These are phyloP conservation scores for Aechmea fasciata DNA, from an alignment of 176 grass and related monocot genomes.

Conservation along the genomic window DNA sequence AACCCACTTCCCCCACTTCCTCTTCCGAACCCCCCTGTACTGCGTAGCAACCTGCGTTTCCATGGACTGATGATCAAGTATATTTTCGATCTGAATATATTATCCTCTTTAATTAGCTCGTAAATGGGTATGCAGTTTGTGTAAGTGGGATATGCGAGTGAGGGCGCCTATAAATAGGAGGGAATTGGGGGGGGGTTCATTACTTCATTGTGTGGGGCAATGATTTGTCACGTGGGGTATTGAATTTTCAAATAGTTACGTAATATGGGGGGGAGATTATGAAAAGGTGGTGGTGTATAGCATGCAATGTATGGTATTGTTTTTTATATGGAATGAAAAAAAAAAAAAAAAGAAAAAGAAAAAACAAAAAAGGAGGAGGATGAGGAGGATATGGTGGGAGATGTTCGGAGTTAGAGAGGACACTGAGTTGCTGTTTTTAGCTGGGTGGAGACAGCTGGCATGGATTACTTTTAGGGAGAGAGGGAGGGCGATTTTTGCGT, in stretches of 20 bases:
- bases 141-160: not conserved
- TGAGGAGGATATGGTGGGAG: conserved; percentile 13
- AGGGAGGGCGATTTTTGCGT: not conserved
- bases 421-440: conserved; percentile 7
- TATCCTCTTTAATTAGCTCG: conserved; percentile 10
- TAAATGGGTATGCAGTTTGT: not conserved
- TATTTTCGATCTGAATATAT: too few relatives aligned
- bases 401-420: conserved; percentile 16
- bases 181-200: too few relatives aligned
- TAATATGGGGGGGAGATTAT: not conserved
- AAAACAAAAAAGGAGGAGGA: conserved; percentile 4
- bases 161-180: too few relatives aligned
- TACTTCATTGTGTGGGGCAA: not conserved
- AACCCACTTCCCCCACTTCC: conserved; percentile 96
- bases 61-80: not conserved
- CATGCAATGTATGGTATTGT: not conserved
- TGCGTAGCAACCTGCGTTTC: conserved; percentile 3
- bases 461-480: not conserved
- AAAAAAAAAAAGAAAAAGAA: conserved; percentile 2
- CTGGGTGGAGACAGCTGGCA: conserved; percentile 44
- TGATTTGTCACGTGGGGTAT: not conserved
- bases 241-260: not conserved
- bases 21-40: conserved; percentile 78
- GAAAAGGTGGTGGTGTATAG: not conserved
- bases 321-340: not conserved